Base-by-base conservation (phyloP, 768 basidiomycete genomes). In the Pleurotus djamor region DNA sequence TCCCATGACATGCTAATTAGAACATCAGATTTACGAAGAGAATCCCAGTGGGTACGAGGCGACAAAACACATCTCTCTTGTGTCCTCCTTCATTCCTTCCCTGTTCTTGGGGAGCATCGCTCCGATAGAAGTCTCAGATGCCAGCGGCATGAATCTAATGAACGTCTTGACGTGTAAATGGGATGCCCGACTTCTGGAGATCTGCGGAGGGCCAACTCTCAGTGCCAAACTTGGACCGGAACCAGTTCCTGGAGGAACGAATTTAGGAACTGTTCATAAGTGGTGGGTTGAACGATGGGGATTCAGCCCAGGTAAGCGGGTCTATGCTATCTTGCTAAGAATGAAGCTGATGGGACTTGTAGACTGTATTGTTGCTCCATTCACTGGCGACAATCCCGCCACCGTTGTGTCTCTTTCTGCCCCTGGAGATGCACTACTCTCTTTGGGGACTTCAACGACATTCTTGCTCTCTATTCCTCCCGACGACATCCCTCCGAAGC, bases 91-190 rank as follows among this genome's bases (percentile, higher is more conserved):
- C 75, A 76, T 94, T 60, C 82, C 91, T 4, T 93, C 92, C 0
- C 70, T 96, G n/a, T 88, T 95, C 68, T 77, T 93, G 50, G 90
- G 91, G 3, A 72, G 74, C 51, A 82, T 94, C 63, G 89, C 88
- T 8, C 89, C 91, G 0, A 87, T 93, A 55, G 94, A 96, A 65
- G 84, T 88, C n/a, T 86, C 87, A 28, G 94, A 95, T 71, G 92
- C 91, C 2, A 92, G 90, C 67, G 94, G 94, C 0, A 94, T 92
- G 91, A 94, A 94, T 68, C 74, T 94, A 33, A 94, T 91, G 88
- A 77, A 91, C 61, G 83, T 94, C 54, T 72, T 87, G 34, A 82
- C 84, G 1, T 82, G 83, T 69, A 84, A 84, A 69, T 95, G 92
- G 92, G 83, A 91, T 60, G 81, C 86, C 59, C 65, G 73, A 43